Conservation (phyloP, 345 rosid genomes). For the Gossypium thurberi region DNA sequence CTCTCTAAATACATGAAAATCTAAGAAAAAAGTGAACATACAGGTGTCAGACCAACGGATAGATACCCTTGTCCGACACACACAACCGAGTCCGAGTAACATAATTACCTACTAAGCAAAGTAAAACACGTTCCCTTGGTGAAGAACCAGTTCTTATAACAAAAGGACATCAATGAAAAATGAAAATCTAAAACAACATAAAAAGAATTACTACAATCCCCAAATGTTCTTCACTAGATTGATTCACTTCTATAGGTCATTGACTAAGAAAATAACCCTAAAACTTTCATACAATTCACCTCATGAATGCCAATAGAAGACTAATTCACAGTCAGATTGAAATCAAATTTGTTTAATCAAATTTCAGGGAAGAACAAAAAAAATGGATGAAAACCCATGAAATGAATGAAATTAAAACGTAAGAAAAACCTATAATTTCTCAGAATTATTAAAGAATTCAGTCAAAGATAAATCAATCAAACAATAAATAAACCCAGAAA, state of each 20-base stretch:
- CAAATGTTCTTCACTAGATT: background rate
- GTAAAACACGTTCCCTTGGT: too few species aligned
- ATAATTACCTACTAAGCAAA: background rate
- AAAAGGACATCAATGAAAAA: background rate
- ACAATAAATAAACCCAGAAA: background rate
- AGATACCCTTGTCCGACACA: background rate
- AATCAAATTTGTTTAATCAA: background rate
- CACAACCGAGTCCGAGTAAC: background rate
- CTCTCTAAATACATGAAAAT: too few species aligned
- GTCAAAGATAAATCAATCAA: background rate
- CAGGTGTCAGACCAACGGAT: too few species aligned
- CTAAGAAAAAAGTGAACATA: too few species aligned
- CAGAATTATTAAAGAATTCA: background rate
- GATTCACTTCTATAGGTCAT: background rate
- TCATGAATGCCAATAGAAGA: background rate
- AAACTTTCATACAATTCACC: background rate
- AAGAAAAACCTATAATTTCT: background rate
- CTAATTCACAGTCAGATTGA: background rate
- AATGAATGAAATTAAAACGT: background rate
- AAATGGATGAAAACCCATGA: background rate
- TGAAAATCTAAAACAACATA: background rate
- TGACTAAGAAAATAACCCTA: background rate
- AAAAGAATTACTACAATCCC: background rate
- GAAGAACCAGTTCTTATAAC: background rate
- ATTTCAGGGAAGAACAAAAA: background rate